phyloP scores from a whole-genome alignment of 306 rosid genomes.

The Dalbergia oliveri region DNA sequence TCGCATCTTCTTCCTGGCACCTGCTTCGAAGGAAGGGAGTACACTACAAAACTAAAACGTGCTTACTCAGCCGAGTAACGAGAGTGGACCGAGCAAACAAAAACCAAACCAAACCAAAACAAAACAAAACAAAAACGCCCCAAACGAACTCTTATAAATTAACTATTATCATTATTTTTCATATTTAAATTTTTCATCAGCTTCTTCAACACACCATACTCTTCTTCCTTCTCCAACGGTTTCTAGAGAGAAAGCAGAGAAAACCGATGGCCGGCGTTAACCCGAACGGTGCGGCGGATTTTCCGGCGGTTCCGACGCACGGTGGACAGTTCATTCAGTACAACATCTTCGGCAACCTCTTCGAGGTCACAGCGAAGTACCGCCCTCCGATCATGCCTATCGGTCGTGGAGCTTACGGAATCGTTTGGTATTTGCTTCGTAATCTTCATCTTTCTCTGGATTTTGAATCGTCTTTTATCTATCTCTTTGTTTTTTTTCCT shows the following conservation, averaged over 20 bases:
- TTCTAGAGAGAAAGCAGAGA: conserved; percentile 32
- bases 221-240: conserved; percentile 9
- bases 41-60: conserved; percentile 21
- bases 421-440: conserved; percentile 76
- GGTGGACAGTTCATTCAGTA: conserved; percentile 86
- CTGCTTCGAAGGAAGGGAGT: conserved; percentile 51
- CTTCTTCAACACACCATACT: conserved; percentile 41
- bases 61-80: conserved; percentile 29
- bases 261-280: conserved; percentile 66
- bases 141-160: background rate
- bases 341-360: conserved; percentile 88
- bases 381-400: conserved; percentile 96
- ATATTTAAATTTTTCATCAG: conserved; percentile 29
- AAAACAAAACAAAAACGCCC: background rate
- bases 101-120: background rate
- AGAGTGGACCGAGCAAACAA: conserved; percentile 39
- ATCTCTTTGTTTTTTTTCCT: background rate
- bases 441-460: background rate
- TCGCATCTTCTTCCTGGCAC: conserved; percentile 63
- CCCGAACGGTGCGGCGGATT: conserved; percentile 60
- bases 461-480: background rate
- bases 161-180: background rate
- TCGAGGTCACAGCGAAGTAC: conserved; percentile 86
- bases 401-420: conserved; percentile 98
- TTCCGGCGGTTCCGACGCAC: conserved; percentile 74